Conservation (phyloP, 495 filamentous ascomycete species). For the Ramalina intermedia region DNA sequence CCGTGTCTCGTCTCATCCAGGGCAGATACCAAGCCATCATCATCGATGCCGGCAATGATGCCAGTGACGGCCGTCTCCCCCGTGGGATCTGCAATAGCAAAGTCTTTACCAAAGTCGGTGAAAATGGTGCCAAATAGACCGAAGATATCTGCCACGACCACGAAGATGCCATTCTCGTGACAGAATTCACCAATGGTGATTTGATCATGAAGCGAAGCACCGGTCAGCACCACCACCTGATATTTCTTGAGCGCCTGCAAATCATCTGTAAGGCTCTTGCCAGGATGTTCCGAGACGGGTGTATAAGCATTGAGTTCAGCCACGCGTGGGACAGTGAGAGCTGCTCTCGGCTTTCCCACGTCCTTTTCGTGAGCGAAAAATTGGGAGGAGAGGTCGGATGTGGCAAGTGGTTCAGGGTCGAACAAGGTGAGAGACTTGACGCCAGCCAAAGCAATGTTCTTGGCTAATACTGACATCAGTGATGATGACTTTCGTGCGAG, state of each 20-base stretch:
- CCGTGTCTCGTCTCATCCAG: conserved; percentile 94
- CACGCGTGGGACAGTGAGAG: conserved; percentile 73
- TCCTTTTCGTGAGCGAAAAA: conserved; percentile 87
- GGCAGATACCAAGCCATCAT: conserved; percentile 81
- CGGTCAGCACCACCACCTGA: conserved; percentile 84
- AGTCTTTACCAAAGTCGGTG: conserved; percentile 92
- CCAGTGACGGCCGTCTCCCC: conserved; percentile 80
- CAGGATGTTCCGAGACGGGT: conserved; percentile 63
- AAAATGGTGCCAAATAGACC: conserved; percentile 93
- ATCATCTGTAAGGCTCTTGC: conserved; percentile 48
- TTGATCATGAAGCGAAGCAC: conserved; percentile 66
- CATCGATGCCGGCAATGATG: conserved; percentile 79
- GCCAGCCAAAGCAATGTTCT: conserved; percentile 95
- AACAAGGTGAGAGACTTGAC: conserved; percentile 79
- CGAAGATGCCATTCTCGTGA: conserved; percentile 78
- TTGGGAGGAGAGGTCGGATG: conserved; percentile 83
- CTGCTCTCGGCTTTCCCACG: conserved; percentile 82
- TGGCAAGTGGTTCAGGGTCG: conserved; percentile 65
- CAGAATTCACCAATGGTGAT: conserved; percentile 76
- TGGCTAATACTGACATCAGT: conserved; percentile 38
- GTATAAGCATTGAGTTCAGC: conserved; percentile 95
- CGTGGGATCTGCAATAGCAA: conserved; percentile 75
- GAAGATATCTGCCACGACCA: conserved; percentile 76
- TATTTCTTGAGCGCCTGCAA: conserved; percentile 69
- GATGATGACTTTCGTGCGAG: background rate